Conservation (phyloP, 108 stramenopile species). For the Stephanodiscus minutulus region DNA sequence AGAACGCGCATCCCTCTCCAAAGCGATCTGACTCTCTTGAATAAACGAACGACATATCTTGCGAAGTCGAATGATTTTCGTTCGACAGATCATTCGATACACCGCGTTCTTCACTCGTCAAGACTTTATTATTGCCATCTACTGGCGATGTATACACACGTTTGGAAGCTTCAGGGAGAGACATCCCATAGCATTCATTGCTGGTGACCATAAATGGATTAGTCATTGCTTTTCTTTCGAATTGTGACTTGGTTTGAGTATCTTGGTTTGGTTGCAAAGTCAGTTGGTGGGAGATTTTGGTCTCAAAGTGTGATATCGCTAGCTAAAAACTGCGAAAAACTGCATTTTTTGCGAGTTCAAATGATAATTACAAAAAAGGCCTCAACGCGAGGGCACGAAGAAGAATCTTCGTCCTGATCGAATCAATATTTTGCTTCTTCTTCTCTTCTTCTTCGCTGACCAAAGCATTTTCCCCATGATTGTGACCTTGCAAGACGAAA, state of each 20-base stretch:
- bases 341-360: not conserved
- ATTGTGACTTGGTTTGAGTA: too few relatives aligned
- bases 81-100: not conserved
- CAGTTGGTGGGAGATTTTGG: not conserved
- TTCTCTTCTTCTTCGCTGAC: not conserved
- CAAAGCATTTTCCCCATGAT: conserved; percentile 3
- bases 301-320: too few relatives aligned
- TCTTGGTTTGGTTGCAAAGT: too few relatives aligned
- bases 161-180: conserved; percentile 28
- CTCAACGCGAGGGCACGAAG: not conserved
- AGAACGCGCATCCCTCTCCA: conserved; percentile 38
- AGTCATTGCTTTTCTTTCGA: not conserved
- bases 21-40: conserved; percentile 47
- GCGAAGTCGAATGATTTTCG: conserved; percentile 4
- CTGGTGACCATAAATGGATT: conserved; percentile 64
- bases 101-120: not conserved
- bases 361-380: too few relatives aligned
- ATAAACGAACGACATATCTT: conserved; percentile 53
- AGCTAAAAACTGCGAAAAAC: not conserved
- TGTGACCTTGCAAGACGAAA: conserved; percentile 27
- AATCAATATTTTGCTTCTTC: not conserved
- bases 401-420: not conserved
- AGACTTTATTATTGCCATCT: not conserved
- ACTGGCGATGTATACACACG: conserved; percentile 15
- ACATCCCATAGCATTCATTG: conserved; percentile 55